Base-by-base conservation (phyloP, 495 filamentous ascomycete genomes). In the Sordaria brevicollis region DNA sequence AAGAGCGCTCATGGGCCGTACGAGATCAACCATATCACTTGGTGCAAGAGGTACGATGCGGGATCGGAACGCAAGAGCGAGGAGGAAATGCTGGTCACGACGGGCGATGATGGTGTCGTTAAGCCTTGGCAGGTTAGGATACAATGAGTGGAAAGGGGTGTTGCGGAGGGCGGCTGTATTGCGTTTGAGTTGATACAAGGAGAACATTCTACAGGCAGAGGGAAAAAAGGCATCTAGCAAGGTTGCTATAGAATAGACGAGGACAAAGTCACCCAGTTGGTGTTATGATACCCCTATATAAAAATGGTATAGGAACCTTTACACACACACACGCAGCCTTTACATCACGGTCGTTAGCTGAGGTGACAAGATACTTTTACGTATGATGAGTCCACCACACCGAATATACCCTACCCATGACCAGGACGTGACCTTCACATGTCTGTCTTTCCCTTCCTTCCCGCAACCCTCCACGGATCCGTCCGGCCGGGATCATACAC, bases 11-110 rank as follows among this genome's bases (percentile, higher is more conserved):
- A 99, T 78, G 93, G 90, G 0, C 91, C 95, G 5, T 97, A 93
- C 76, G 95, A 99, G 79, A 83, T 98, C 72, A 99, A 99, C 71
- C 91, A 96, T 77, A 87, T 93, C 35, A 86, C 87, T 8, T 98
- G 95, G 94, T 89, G 88, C 66, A 85, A 82, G 74, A 76, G 88
- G 41, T 89, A 82, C 73, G 88, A 90, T 71, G 69, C 78, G 4
- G 84, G 78, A 7, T 81, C 85, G 4, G 82, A 83, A 49, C 78
- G 76, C 65, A 81, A 74, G 67, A 78, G 79, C 7, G 83, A 83
- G 7, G 89, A 94, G 72, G 92, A 95, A 79, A 87, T 94, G 72
- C 79, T 96, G 66, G 82, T 94, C 13, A 90, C 89, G 9, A 92
- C 91, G 2, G 92, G 91, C 5, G 92, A 96, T 75, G 92, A 96